Evolutionary conservation across 495 filamentous ascomycete genomes (phyloP).

Genomic region (Penicillium salamii): DNA sequence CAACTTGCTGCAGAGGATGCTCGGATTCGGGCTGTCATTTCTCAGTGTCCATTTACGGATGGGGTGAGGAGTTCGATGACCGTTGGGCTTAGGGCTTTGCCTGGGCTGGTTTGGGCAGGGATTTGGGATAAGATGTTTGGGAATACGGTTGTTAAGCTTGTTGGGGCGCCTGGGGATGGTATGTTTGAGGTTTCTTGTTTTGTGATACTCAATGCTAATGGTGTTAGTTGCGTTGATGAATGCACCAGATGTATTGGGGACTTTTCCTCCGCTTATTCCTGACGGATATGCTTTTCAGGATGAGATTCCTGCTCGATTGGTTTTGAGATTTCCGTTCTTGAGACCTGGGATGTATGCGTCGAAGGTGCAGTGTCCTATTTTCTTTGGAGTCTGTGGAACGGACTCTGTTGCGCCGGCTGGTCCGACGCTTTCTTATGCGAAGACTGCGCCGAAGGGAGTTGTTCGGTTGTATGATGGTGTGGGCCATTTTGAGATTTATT

Average conservation of each 20-base stretch:
- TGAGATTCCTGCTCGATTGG: neutral
- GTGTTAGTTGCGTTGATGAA: neutral
- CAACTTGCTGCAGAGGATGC: neutral
- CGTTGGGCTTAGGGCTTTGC: neutral
- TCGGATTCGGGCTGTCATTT: neutral
- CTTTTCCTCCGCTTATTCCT: neutral
- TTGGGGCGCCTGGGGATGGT: neutral
- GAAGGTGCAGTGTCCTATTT: neutral
- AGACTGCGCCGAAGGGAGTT: neutral
- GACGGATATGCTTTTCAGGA: neutral
- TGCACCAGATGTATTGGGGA: neutral
- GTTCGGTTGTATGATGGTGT: neutral
- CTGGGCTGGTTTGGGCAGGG: neutral
- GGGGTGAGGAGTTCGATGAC: neutral
- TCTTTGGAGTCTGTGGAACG: neutral
- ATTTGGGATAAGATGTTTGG: neutral
- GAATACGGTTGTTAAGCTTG: neutral
- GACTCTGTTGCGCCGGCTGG: neutral
- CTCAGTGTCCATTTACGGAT: neutral
- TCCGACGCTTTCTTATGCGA: neutral
- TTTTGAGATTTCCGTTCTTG: neutral
- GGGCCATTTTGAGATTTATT: neutral
- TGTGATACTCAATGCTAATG: neutral
- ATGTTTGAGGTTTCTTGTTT: neutral
- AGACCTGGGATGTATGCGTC: neutral